Evolutionary conservation across 176 grass and related monocot genomes (phyloP).

Genomic region (Secale cereale): DNA sequence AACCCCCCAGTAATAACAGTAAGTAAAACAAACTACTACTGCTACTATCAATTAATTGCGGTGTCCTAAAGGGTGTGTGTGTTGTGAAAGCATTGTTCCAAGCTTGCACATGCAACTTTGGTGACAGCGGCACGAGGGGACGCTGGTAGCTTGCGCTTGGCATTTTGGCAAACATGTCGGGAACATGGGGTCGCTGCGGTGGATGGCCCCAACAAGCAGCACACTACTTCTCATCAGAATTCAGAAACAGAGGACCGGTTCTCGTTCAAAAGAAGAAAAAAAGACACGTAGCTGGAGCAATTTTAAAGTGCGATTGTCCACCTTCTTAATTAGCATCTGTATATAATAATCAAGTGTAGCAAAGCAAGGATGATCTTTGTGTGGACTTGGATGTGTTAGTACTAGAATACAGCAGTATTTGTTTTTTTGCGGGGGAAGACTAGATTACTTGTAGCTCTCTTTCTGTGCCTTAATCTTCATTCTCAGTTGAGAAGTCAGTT

Average conservation of each 20-base stretch:
- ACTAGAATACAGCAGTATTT: not conserved
- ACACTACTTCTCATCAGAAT: not conserved
- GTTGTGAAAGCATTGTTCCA: not conserved
- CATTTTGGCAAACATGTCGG: conserved; percentile 3
- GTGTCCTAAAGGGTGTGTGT: not conserved
- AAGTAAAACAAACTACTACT: not conserved
- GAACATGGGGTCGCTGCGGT: not conserved
- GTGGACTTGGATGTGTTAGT: not conserved
- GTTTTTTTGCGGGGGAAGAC: too few relatives aligned
- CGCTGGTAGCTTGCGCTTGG: not conserved
- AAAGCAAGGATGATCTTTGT: not conserved
- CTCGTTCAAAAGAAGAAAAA: not conserved
- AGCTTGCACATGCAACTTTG: not conserved
- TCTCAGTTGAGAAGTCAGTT: not conserved
- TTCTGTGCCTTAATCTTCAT: not conserved
- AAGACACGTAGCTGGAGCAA: not conserved
- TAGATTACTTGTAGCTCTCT: not conserved
- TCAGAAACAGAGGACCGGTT: not conserved
- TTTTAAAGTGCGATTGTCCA: not conserved
- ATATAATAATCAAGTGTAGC: not conserved
- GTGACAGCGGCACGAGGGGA: not conserved
- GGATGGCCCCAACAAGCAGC: not conserved
- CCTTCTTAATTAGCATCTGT: not conserved
- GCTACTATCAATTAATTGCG: too few relatives aligned
- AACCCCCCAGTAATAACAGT: not conserved